Evolutionary conservation across 441 rosid genomes (phyloP), one percentile per base, ranked within the genome.

Genomic region (Daphne laureola): DNA sequence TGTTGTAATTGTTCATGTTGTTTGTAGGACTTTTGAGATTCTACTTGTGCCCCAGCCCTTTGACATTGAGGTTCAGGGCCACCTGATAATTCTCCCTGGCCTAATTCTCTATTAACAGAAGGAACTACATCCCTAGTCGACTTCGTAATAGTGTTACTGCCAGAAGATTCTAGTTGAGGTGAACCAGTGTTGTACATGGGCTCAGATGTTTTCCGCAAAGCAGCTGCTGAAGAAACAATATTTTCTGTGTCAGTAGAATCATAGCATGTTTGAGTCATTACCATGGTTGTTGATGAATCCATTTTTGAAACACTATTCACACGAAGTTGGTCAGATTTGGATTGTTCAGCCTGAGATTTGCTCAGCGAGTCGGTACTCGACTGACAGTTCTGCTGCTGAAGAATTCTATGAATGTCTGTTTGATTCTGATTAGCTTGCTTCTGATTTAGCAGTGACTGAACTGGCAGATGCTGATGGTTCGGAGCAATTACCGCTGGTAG

Each of bases 401-500:
- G 71, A 74, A 73, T 63, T 82, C 93, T 82, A 70, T 78, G 89
- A 57, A 64, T 69, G 43, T 73, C 44, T 49, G 73, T 51, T 46
- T 78, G 95, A 65, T 70, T 64, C 62, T 81, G 90, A 70, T 64
- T 75, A 47, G 73, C 67, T 75, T 80, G 90, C 75, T 83, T 88
- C 73, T 74, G 96, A 49, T 73, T 84, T 57, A 72, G 59, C 67
- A 66, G 83, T 26, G 69, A 55, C 25, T 72, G 78, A 36, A 55
- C 59, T 41, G 74, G 88, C 68, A 76, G 57, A 71, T 79, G 86
- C 74, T 78, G 96, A 57, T 83, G 87, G 71, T 69, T 90, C 54
- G 91, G 71, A 62, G 78, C 67, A 54, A 77, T 59, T 26, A 66
- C 59, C 31, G 83, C 55, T n/a, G 86, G 70, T 50, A 84, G 54